These are phyloP conservation scores for Elsinoe arachidis DNA, from an alignment of 2,329 filamentous ascomycete genomes.

Conservation along the genomic window DNA sequence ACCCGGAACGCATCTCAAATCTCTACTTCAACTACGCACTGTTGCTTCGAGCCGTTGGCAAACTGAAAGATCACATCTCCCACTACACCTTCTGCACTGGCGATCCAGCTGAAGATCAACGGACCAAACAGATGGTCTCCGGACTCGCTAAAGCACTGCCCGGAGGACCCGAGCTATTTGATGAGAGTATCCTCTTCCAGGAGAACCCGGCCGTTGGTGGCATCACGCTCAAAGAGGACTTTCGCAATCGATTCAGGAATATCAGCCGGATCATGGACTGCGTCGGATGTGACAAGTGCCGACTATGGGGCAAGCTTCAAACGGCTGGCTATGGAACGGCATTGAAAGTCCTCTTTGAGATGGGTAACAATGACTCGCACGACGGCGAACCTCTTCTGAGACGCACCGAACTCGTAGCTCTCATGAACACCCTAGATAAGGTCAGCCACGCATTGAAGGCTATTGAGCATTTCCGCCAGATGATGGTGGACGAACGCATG, in stretches of 20 bases:
- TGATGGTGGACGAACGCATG: constrained; percentile 30
- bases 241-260: constrained; percentile 93
- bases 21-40: constrained; percentile 98
- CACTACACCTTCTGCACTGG: constrained; percentile 88
- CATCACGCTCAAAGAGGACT: constrained; percentile 85
- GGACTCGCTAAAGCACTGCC: constrained; percentile 63
- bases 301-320: constrained; percentile 95
- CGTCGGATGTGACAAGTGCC: constrained; percentile 96
- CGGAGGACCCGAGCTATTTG: constrained; percentile 67
- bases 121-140: constrained; percentile 75
- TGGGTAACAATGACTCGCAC: constrained; percentile 55
- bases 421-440: constrained; percentile 88
- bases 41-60: constrained; percentile 83
- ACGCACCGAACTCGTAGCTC: constrained; percentile 83
- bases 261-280: constrained; percentile 97
- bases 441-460: constrained; percentile 73
- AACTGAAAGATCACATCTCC: constrained; percentile 72
- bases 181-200: constrained; percentile 89
- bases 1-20: constrained; percentile 89
- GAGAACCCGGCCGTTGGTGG: constrained; percentile 43
- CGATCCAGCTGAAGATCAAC: constrained; percentile 66
- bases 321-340: constrained; percentile 91
- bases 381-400: constrained; percentile 61
- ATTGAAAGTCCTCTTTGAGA: constrained; percentile 92
- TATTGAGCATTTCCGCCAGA: constrained; percentile 60